Base-by-base conservation (phyloP, 2,329 filamentous ascomycete genomes). In the Ophiostoma triangulosporum region DNA sequence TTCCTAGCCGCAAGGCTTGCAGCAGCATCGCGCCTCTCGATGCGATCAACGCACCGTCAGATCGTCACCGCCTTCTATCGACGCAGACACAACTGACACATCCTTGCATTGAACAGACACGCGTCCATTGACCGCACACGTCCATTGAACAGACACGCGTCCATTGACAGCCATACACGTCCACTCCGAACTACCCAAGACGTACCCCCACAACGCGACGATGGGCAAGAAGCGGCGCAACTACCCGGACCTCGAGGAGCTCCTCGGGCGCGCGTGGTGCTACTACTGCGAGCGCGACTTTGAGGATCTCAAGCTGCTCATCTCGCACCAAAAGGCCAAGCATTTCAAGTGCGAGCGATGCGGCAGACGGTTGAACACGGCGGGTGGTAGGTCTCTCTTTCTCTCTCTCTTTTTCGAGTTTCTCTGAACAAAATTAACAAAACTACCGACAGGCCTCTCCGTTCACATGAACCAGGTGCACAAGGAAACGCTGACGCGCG, bases 231-330 rank as follows among this genome's bases (percentile, higher is more conserved):
- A 93, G 74, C 91, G 88, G 79, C 86, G 88, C 68, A 81, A 83
- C 60, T 84, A 88, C 64, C 87, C 88, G 58, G 82, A 90, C 63
- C 75, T 96, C 61, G 87, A 97, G 72, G 89, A 97, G 70, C 75
- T 95, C 61, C 79, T 98, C 58, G 73, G 76, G 60, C 84, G 90
- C 55, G 86, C 91, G 50, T 97, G 90, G 90, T 98, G 93, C 73
- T 98, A 95, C 72, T 98, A 98, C 74, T 98, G 93, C 70, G 93
- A 98, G 70, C 86, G 91, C 72, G 91, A 97, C 70, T 98, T 97
- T 66, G 90, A 97, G 68, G 93, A 98, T 68, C 69, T 95, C 48
- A 96, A 95, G 74, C 89, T 97, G 61, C 81, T 98, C 59, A 94
- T 95, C 62, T 90, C 87, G 55, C 93, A 98, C 68, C 93, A 97